phyloP scores from a whole-genome alignment of 1,284 basidiomycete genomes.

The Leucoagaricus sp. region DNA sequence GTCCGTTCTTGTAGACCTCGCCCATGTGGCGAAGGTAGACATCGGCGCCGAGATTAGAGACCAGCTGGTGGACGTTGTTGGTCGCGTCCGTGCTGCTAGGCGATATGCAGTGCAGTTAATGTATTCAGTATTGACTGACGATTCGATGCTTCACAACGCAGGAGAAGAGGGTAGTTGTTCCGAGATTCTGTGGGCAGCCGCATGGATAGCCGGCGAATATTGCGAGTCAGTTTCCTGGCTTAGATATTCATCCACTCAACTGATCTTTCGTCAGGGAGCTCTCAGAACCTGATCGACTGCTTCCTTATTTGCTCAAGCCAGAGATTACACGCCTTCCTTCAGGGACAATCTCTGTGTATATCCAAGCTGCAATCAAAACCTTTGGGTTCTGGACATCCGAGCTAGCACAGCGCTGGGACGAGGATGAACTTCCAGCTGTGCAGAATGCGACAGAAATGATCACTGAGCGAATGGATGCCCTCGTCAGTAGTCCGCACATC shows the following conservation, averaged over 20 bases:
- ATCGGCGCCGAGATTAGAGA: constrained; percentile 77
- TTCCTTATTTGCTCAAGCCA: constrained; percentile 68
- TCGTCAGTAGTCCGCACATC: constrained; percentile 65
- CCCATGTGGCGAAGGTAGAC: constrained; percentile 80
- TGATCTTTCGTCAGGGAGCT: constrained; percentile 55
- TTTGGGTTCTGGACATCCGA: constrained; percentile 85
- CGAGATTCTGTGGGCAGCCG: constrained; percentile 88
- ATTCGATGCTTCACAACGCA: constrained; percentile 64
- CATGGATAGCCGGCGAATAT: constrained; percentile 96
- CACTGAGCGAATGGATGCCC: constrained; percentile 52
- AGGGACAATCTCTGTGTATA: constrained; percentile 70
- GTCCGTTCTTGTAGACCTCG: constrained; percentile 88
- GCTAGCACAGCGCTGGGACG: constrained; percentile 75
- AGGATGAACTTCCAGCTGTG: constrained; percentile 63
- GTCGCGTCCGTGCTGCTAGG: constrained; percentile 78
- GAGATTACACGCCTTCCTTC: constrained; percentile 55
- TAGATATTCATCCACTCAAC: constrained; percentile 9
- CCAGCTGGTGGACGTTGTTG: constrained; percentile 86
- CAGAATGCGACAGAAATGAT: constrained; percentile 64
- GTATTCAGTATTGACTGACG: constrained; percentile 79
- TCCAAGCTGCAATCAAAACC: constrained; percentile 86
- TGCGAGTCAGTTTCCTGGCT: constrained; percentile 51
- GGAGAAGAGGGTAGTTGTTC: constrained; percentile 67
- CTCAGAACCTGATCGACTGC: constrained; percentile 66
- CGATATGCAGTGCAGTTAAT: constrained; percentile 82